Percentiles rank a stretch among this genome's conserved stretches.
Conservation (phyloP, 2,329 filamentous ascomycete species). For the Epichloe scottii region DNA sequence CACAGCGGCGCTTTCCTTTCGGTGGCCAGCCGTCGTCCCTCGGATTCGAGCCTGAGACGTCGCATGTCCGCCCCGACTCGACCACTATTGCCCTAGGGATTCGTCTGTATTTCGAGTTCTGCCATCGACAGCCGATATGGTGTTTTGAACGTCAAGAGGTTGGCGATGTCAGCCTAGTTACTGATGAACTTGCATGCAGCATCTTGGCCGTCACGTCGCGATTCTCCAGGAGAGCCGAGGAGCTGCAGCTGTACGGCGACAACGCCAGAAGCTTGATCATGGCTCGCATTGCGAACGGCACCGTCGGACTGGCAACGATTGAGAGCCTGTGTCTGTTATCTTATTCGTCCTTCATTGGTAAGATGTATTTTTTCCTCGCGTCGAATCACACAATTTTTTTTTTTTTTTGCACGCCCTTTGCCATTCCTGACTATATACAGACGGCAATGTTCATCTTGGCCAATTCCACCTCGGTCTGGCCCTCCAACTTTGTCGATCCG, state of each 20-base stretch:
- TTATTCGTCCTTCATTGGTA: constrained; percentile 37
- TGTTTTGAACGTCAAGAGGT: constrained; percentile 31
- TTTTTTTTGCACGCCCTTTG: neutral
- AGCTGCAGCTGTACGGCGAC: constrained; percentile 22
- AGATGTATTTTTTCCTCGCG: neutral
- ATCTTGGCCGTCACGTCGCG: constrained; percentile 27
- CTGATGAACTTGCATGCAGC: constrained; percentile 29
- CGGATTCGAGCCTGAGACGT: constrained; percentile 16
- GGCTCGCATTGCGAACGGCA: constrained; percentile 37
- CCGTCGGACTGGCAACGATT: constrained; percentile 34
- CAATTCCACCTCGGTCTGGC: constrained; percentile 38
- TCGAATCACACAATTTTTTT: neutral
- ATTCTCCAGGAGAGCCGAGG: constrained; percentile 23
- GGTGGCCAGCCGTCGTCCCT: constrained; percentile 13
- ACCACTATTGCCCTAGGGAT: constrained; percentile 24
- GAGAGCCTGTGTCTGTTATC: constrained; percentile 38
- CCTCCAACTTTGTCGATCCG: constrained; percentile 36
- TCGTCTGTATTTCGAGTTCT: constrained; percentile 29
- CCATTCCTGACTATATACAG: constrained; percentile 16
- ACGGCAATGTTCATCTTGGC: constrained; percentile 34
- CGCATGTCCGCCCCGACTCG: constrained; percentile 16
- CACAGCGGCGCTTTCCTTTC: constrained; percentile 7
- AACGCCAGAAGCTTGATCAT: constrained; percentile 31
- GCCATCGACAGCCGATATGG: constrained; percentile 32
- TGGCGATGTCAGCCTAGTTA: constrained; percentile 19